These are phyloP conservation scores for Pochonia chlamydosporia DNA, from an alignment of 2,329 filamentous ascomycete species.

Conservation along the genomic window DNA sequence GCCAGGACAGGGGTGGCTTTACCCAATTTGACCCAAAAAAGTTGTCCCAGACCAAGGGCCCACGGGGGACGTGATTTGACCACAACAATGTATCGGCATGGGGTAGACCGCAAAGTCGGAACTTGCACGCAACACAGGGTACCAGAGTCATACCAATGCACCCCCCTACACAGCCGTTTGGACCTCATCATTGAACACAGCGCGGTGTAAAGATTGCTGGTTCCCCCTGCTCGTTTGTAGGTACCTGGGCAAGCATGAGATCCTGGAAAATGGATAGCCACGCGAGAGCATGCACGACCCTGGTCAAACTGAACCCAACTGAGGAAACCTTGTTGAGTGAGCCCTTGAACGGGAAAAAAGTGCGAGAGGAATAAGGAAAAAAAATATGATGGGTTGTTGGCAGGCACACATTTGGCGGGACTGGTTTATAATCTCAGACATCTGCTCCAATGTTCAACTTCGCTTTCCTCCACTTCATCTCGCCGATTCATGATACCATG, in stretches of 20 bases:
- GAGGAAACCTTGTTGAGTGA: slow-evolving; percentile 1
- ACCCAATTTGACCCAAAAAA: slow-evolving; percentile 1
- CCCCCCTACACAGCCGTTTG: not conserved
- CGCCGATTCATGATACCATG: not conserved
- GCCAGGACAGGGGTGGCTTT: not conserved
- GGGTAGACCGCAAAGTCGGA: slow-evolving; percentile 5
- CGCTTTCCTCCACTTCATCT: not conserved
- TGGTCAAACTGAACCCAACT: slow-evolving; percentile 3
- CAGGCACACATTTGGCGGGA: slow-evolving; percentile 3
- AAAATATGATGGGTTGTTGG: slow-evolving; percentile 3
- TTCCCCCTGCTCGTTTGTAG: not conserved
- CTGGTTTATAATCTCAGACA: slow-evolving; percentile 14
- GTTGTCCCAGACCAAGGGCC: not conserved
- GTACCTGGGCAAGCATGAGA: not conserved
- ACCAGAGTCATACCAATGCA: not conserved
- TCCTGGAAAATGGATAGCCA: slow-evolving; percentile 12
- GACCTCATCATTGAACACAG: slow-evolving; percentile 2
- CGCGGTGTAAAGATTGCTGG: slow-evolving; percentile 3
- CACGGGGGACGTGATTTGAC: not conserved
- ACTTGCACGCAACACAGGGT: no score
- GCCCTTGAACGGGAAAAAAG: not conserved
- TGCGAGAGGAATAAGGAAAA: not conserved
- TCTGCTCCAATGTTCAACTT: slow-evolving; percentile 9
- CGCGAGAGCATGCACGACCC: slow-evolving; percentile 13
- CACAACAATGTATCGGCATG: not conserved